phyloP scores from a whole-genome alignment of 2,329 filamentous ascomycete species.

The Paramyrothecium roridum region DNA sequence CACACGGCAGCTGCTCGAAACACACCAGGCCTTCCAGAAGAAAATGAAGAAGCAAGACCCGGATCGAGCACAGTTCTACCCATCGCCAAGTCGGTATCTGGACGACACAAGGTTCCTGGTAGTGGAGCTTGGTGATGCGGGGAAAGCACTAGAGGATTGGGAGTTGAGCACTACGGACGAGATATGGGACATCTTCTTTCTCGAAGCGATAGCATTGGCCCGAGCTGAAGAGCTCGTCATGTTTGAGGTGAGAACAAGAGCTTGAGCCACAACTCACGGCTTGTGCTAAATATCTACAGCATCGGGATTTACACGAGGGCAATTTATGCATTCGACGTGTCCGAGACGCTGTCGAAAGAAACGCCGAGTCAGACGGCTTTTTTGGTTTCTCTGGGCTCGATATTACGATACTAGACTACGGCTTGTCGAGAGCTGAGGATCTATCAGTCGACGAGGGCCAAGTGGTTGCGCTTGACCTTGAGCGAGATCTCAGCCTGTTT shows the following conservation, averaged over 20 bases:
- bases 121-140: slow-evolving; percentile 62
- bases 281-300: slow-evolving; percentile 33
- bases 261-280: not conserved
- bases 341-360: slow-evolving; percentile 26
- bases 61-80: slow-evolving; percentile 57
- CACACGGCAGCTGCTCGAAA: slow-evolving; percentile 50
- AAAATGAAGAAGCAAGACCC: slow-evolving; percentile 53
- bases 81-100: slow-evolving; percentile 57
- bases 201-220: slow-evolving; percentile 57
- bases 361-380: slow-evolving; percentile 26
- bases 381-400: slow-evolving; percentile 61
- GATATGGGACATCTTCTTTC: slow-evolving; percentile 62
- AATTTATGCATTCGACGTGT: slow-evolving; percentile 57
- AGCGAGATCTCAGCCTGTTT: slow-evolving; percentile 58
- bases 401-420: slow-evolving; percentile 64
- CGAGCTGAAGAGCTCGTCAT: slow-evolving; percentile 54
- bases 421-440: slow-evolving; percentile 56
- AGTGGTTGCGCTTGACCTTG: slow-evolving; percentile 55
- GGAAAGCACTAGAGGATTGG: slow-evolving; percentile 57
- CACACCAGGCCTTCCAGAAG: slow-evolving; percentile 57
- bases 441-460: slow-evolving; percentile 28
- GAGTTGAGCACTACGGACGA: slow-evolving; percentile 44
- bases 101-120: slow-evolving; percentile 57
- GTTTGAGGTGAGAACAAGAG: slow-evolving; percentile 50
- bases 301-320: slow-evolving; percentile 64